Conservation (phyloP, 192 early-diverging fungal genomes). For the Spizellomyces sp. region DNA sequence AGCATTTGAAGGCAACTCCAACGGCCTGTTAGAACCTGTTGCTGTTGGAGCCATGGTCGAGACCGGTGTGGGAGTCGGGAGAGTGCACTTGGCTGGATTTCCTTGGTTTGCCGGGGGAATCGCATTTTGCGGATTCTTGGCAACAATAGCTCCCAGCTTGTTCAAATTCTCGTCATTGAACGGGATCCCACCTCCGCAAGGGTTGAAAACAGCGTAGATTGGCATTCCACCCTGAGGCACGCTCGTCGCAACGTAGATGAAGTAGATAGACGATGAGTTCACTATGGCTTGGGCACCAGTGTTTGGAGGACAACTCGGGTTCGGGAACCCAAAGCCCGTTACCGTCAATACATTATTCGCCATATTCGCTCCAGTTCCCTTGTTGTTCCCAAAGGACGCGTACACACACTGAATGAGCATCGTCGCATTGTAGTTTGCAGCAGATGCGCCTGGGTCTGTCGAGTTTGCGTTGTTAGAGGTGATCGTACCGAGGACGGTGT, state of each 20-base stretch:
- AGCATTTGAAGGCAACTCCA: no score
- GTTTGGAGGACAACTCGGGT: not conserved
- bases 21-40: not conserved
- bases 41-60: constrained; percentile 2
- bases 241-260: constrained; percentile 9
- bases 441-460: not conserved
- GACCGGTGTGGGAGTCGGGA: not conserved
- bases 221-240: constrained; percentile 10
- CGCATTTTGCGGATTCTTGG: not conserved
- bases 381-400: not conserved
- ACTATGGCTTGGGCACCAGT: not conserved
- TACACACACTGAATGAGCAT: constrained; percentile 28
- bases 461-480: constrained; percentile 17
- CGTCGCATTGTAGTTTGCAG: constrained; percentile 30
- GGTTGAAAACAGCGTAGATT: constrained; percentile 17
- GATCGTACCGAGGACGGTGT: constrained; percentile 27
- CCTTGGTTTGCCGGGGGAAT: constrained; percentile 1
- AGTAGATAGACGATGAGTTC: not conserved
- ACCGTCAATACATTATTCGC: not conserved
- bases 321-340: constrained; percentile 14
- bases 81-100: not conserved
- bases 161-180: not conserved
- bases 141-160: not conserved
- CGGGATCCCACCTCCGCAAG: constrained; percentile 2
- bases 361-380: constrained; percentile 5